Base-by-base conservation (phyloP, 495 filamentous ascomycete genomes). In the Penicillium psychrofluorescens region DNA sequence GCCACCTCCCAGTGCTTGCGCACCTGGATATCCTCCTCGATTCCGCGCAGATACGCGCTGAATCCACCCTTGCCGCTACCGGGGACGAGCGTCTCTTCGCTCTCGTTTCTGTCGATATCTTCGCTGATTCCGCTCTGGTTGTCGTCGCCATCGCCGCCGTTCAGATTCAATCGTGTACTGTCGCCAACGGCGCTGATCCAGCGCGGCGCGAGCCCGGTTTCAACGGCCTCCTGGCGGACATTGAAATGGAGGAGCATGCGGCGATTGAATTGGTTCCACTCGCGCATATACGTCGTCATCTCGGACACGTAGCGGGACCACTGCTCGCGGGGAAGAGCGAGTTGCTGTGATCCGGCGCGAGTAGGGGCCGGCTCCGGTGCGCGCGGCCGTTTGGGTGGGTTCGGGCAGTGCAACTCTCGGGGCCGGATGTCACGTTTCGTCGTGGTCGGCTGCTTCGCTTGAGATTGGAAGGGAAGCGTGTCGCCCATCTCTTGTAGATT, bases 381-480 rank as follows among this genome's bases (percentile, higher is more conserved):
- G 27, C 73, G 69, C 9, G 70, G 76, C 16, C 67, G 75, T 44
- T 71, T 73, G 0, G 90, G 90, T 2, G 80, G 71, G 9, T 70
- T 60, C 0, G 88, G 88, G 7, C 86, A 72, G 1, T 65, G 49
- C 5, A 87, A 65, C 6, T 63, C 60, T 8, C 66, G 60, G 5
- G 64, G 56, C 0, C 50, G 66, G 12, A 57, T 55, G 16, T 64
- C 59, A 11, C 49, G 53, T 29, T 51, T 51, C 6, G 53, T 51
- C 9, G 58, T 53, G 16, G 43, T 56, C 11, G 52, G 57, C 29
- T 50, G 40, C 40, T 62, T 65, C 14, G 88, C 57, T 28, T 71
- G 66, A 35, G 85, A 90, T 45, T 81, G 64, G 59, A 91, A 92
- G 0, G 88, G 88, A 1, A 95, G 76, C 2, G 70, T 81, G 7